Conservation (phyloP, 305 asterid species). For the Petunia hybrid region DNA sequence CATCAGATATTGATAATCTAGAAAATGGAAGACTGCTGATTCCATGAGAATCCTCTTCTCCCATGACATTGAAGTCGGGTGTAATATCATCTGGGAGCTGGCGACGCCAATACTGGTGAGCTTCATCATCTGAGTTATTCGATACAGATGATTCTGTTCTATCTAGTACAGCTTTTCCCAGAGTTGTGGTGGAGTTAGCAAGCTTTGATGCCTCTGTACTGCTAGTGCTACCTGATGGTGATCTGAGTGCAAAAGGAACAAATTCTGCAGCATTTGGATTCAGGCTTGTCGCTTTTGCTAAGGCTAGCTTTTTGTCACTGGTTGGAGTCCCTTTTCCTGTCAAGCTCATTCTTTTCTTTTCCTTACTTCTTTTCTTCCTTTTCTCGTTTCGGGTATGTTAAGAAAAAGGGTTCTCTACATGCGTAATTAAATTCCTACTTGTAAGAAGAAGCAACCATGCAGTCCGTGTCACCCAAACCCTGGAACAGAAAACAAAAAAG, state of each 20-base stretch:
- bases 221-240: conserved; percentile 53
- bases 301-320: conserved; percentile 57
- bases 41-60: conserved; percentile 62
- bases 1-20: conserved; percentile 60
- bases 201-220: conserved; percentile 53
- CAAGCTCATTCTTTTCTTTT: conserved; percentile 64
- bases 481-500: conserved; percentile 51
- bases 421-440: conserved; percentile 35
- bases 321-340: conserved; percentile 66
- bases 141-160: conserved; percentile 77
- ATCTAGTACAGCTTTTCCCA: conserved; percentile 70
- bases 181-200: conserved; percentile 43
- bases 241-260: conserved; percentile 72
- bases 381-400: conserved; percentile 12
- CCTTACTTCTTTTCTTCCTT: conserved; percentile 15
- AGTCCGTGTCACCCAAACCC: conserved; percentile 66
- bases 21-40: conserved; percentile 62
- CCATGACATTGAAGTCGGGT: conserved; percentile 75
- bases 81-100: conserved; percentile 98
- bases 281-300: conserved; percentile 60
- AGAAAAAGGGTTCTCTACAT: conserved; percentile 37
- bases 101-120: conserved; percentile 77
- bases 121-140: conserved; percentile 72
- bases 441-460: conserved; percentile 28
- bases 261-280: conserved; percentile 95